phyloP scores from a whole-genome alignment of 2,329 filamentous ascomycete species.

The Hypoxylon sp. region DNA sequence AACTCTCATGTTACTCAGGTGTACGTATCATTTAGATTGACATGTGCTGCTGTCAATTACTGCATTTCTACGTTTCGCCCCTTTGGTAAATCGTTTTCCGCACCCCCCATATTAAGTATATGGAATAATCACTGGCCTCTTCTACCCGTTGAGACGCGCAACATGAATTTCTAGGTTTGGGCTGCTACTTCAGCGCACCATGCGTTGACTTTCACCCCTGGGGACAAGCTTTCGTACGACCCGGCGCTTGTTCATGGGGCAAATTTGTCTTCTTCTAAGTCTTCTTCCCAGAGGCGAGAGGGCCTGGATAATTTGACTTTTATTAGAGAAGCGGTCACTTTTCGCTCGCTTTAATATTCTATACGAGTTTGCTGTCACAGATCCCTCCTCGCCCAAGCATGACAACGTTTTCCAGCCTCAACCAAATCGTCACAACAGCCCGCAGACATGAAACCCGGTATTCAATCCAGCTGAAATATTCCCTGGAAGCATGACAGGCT shows the following conservation, averaged over 20 bases:
- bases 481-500: slow-evolving; percentile 35
- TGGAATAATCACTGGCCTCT: slow-evolving; percentile 17
- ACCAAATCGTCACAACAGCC: not conserved
- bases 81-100: slow-evolving; percentile 11
- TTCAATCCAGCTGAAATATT: slow-evolving; percentile 11
- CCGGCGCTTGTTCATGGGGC: slow-evolving; percentile 21
- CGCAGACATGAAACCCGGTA: slow-evolving; percentile 22
- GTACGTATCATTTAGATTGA: slow-evolving; percentile 11
- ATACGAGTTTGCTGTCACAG: not conserved
- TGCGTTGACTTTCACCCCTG: slow-evolving; percentile 21
- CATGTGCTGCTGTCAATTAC: slow-evolving; percentile 22
- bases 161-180: slow-evolving; percentile 29
- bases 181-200: slow-evolving; percentile 12
- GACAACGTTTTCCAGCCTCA: not conserved
- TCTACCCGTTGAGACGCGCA: slow-evolving; percentile 10
- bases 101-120: slow-evolving; percentile 23
- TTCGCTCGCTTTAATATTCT: not conserved
- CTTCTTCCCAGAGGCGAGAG: slow-evolving; percentile 1
- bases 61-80: slow-evolving; percentile 27
- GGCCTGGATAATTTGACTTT: slow-evolving; percentile 1
- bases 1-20: slow-evolving; percentile 2
- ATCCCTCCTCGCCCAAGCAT: slow-evolving; percentile 5
- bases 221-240: slow-evolving; percentile 31
- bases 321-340: slow-evolving; percentile 7
- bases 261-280: slow-evolving; percentile 5